These are phyloP conservation scores for Naegleria lovaniensis DNA, from an alignment of 208 protist species.

Conservation along the genomic window DNA sequence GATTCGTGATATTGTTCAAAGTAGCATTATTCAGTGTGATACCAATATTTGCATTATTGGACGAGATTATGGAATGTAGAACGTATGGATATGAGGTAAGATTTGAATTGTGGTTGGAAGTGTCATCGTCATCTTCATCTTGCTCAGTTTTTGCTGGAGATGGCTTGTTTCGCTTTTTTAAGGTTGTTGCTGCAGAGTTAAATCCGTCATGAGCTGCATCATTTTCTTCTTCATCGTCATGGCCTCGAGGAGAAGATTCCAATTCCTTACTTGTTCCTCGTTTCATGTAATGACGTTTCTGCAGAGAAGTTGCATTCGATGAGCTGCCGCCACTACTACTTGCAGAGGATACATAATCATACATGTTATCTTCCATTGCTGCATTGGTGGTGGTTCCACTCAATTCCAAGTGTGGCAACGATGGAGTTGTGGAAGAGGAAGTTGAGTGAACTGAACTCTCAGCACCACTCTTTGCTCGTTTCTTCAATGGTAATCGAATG, in stretches of 20 bases:
- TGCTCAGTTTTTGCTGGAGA: too few relatives aligned
- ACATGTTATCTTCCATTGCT: too few relatives aligned
- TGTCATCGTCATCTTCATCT: too few relatives aligned
- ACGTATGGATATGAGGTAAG: neutral
- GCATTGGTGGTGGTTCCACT: neutral
- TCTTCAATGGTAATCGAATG: too few relatives aligned
- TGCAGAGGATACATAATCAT: neutral
- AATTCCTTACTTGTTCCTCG: neutral
- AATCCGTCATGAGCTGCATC: neutral
- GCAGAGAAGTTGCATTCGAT: too few relatives aligned
- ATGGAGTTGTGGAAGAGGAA: neutral
- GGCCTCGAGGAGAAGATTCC: neutral
- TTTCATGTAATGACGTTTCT: neutral
- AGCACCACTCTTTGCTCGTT: too few relatives aligned
- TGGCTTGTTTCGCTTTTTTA: too few relatives aligned
- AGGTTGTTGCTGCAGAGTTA: neutral
- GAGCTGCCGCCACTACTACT: neutral
- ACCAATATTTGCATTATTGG: neutral
- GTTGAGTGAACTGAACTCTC: neutral
- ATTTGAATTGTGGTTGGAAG: too few relatives aligned
- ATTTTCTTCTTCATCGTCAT: neutral
- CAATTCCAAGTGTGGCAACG: neutral
- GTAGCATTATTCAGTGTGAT: too few relatives aligned
- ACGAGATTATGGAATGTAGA: neutral
- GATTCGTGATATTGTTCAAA: too few relatives aligned